Conservation (phyloP, 2,329 filamentous ascomycete species). For the Botryotinia globosa region DNA sequence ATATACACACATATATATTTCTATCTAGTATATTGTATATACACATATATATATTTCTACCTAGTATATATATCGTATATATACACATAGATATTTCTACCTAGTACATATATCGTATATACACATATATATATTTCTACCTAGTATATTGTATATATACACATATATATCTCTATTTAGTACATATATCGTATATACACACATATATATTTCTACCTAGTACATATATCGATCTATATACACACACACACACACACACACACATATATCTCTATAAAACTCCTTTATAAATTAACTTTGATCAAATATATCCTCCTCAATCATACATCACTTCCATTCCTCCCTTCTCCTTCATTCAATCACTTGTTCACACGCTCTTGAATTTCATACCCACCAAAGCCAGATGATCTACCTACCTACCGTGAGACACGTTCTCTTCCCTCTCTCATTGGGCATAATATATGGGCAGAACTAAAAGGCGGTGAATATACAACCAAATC, state of each 20-base stretch:
- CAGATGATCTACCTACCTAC: constrained; percentile 1
- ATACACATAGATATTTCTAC: too few species aligned
- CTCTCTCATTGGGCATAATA: constrained; percentile 1
- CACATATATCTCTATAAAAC: neutral
- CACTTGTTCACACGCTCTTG: constrained; percentile 4
- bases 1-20: neutral
- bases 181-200: too few species aligned
- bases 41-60: too few species aligned
- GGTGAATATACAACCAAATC: neutral
- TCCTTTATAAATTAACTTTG: neutral
- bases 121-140: too few species aligned
- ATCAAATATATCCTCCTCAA: too few species aligned
- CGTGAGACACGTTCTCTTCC: constrained; percentile 15
- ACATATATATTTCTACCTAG: neutral
- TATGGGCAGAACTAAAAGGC: constrained; percentile 10
- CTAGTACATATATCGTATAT: too few species aligned
- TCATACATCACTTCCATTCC: neutral
- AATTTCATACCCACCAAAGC: neutral
- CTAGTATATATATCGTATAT: too few species aligned
- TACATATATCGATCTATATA: neutral
- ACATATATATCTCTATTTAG: too few species aligned
- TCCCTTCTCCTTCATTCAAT: neutral
- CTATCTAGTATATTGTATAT: too few species aligned
- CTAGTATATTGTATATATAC: too few species aligned
- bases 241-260: too few species aligned